These are phyloP conservation scores for Penicillium freii DNA, from an alignment of 2,329 filamentous ascomycete genomes.

Conservation along the genomic window DNA sequence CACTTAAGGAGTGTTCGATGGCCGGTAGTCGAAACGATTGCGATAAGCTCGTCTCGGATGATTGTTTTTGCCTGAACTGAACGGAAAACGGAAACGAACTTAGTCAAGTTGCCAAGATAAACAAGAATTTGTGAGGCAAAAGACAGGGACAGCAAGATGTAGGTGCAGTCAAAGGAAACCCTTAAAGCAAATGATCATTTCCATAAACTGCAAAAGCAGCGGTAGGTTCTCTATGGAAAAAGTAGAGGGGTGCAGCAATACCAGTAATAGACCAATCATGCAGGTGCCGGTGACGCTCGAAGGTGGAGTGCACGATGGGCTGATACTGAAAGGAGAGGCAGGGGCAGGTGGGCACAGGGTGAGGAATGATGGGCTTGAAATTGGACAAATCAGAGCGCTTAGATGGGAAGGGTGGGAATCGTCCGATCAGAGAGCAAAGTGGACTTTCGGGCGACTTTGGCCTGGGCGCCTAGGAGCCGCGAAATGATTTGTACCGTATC, in stretches of 20 bases:
- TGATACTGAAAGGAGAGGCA: constrained; percentile 25
- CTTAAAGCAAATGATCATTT: constrained; percentile 1
- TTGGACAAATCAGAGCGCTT: constrained; percentile 20
- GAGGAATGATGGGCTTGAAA: constrained; percentile 19
- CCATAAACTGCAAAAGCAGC: constrained; percentile 11
- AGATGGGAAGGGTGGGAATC: constrained; percentile 17
- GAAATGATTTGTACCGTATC: constrained; percentile 16
- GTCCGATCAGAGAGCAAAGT: constrained; percentile 20
- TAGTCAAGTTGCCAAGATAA: constrained; percentile 17
- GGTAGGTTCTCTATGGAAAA: constrained; percentile 20
- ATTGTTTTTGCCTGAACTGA: constrained; percentile 17
- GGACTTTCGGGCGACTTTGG: constrained; percentile 7
- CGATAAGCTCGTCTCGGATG: constrained; percentile 25
- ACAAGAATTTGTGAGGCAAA: constrained; percentile 3
- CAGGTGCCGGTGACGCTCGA: constrained; percentile 25
- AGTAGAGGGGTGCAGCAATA: constrained; percentile 16
- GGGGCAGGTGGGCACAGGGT: constrained; percentile 16
- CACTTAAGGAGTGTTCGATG: constrained; percentile 6
- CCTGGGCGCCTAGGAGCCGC: constrained; percentile 13
- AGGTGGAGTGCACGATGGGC: constrained; percentile 32
- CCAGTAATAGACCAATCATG: constrained; percentile 30
- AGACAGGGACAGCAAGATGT: constrained; percentile 7
- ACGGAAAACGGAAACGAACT: constrained; percentile 9
- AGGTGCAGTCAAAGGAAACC: constrained; percentile 6
- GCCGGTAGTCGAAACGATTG: constrained; percentile 10